Conservation (phyloP, 2,329 filamentous ascomycete species). For the Cordyceps pruinosa region DNA sequence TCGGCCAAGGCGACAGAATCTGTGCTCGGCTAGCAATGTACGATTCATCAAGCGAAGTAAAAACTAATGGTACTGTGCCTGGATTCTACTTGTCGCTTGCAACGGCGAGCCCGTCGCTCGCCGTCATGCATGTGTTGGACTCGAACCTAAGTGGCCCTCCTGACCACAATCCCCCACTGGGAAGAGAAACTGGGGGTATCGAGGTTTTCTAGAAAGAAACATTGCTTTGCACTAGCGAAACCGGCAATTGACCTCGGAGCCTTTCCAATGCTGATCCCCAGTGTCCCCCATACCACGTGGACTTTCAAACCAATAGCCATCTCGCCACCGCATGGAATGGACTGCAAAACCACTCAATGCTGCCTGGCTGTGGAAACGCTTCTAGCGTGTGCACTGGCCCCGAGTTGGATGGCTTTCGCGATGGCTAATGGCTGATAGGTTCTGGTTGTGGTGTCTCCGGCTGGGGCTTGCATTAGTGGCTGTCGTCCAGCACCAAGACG, state of each 20-base stretch:
- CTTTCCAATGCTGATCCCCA: too few relatives aligned
- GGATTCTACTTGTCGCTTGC: background rate
- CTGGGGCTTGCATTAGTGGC: constrained; percentile 6
- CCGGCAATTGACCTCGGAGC: background rate
- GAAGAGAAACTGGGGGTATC: background rate
- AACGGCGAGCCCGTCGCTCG: too few relatives aligned
- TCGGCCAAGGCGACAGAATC: background rate
- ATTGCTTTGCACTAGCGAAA: background rate
- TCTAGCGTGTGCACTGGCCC: constrained; percentile 2
- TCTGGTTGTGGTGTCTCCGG: background rate
- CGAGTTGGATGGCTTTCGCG: background rate
- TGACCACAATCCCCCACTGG: too few relatives aligned
- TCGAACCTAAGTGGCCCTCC: too few relatives aligned
- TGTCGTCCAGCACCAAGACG: background rate
- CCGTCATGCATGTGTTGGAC: too few relatives aligned
- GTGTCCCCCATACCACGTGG: too few relatives aligned
- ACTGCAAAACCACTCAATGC: background rate
- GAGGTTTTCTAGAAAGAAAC: background rate
- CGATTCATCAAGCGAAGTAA: too few relatives aligned
- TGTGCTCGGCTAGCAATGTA: background rate
- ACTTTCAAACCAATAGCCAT: background rate
- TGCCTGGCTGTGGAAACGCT: background rate
- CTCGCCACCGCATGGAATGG: background rate
- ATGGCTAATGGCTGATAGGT: background rate
- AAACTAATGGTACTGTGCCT: too few relatives aligned